Evolutionary conservation across 306 rosid genomes (phyloP).

Genomic region (apple (Malus domestica)): DNA sequence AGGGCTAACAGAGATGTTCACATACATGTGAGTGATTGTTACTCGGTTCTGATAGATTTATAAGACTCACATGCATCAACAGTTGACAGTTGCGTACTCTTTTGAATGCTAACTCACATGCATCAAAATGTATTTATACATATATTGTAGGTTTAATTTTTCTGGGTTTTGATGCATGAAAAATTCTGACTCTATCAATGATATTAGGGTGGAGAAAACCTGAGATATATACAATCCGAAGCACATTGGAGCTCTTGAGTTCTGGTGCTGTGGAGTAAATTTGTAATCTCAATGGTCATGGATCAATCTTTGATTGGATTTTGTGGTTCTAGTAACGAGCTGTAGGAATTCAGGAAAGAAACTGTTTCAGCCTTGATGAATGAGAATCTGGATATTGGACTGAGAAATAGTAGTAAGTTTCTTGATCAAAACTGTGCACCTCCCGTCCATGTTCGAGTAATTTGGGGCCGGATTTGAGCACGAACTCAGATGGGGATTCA

Average conservation of each 20-base stretch:
- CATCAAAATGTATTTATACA: background rate
- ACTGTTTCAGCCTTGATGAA: background rate
- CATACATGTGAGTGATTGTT: background rate
- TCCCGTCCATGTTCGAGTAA: conserved; percentile 2
- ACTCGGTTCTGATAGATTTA: no score
- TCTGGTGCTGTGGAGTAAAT: conserved; percentile 1
- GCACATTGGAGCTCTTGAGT: background rate
- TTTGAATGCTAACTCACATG: no score
- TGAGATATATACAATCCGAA: background rate
- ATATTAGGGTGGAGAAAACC: background rate
- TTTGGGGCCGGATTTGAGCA: background rate
- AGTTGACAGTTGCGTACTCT: background rate
- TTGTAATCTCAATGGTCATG: conserved; percentile 11
- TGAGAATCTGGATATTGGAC: conserved; percentile 2
- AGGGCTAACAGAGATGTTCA: background rate
- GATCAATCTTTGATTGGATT: conserved; percentile 17
- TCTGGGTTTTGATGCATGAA: conserved; percentile 5
- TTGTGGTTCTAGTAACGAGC: conserved; percentile 10
- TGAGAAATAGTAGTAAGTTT: background rate
- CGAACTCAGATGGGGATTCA: conserved; percentile 5
- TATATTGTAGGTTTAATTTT: background rate
- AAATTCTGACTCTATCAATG: background rate
- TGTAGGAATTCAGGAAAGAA: conserved; percentile 1
- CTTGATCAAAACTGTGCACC: conserved; percentile 19
- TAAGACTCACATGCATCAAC: background rate